A percentile compares a stretch with the other conserved stretches of the same genome.
Conservation (phyloP, 345 rosid genomes). For the Citrus hindsii region DNA sequence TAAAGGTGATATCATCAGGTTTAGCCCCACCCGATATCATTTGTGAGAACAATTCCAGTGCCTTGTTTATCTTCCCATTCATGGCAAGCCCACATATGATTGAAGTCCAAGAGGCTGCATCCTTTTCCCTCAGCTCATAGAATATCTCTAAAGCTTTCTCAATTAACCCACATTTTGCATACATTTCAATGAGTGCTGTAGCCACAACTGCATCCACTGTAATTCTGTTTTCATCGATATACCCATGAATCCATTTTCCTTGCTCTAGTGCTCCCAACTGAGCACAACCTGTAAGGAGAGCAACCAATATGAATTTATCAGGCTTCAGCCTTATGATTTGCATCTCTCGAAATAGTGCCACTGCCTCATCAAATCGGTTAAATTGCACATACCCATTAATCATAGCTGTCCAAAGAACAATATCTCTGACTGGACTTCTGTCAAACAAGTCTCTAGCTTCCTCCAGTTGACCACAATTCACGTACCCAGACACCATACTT, state of each 20-base stretch:
- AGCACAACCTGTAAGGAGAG: constrained; percentile 37
- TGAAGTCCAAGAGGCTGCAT: constrained; percentile 3
- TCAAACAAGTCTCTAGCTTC: constrained; percentile 9
- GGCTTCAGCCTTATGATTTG: background rate
- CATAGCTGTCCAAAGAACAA: constrained; percentile 5
- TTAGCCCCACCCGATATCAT: background rate
- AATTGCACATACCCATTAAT: constrained; percentile 8
- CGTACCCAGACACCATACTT: constrained; percentile 4
- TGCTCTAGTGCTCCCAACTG: constrained; percentile 37
- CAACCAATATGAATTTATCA: background rate
- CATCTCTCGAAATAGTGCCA: constrained; percentile 1
- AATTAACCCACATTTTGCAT: constrained; percentile 33
- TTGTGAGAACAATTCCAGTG: constrained; percentile 2
- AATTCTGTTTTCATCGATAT: constrained; percentile 21
- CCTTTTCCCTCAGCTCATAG: constrained; percentile 1
- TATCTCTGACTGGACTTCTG: constrained; percentile 1
- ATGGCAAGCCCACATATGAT: constrained; percentile 1
- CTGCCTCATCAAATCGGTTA: background rate
- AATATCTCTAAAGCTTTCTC: constrained; percentile 17
- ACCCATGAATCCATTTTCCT: constrained; percentile 38
- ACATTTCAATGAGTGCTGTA: constrained; percentile 34
- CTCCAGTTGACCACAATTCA: background rate
- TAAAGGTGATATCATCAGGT: constrained; percentile 10
- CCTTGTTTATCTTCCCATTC: constrained; percentile 1
- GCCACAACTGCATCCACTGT: constrained; percentile 28